These are phyloP conservation scores for Nannizzia gypsea DNA, from an alignment of 2,329 filamentous ascomycete genomes.

Conservation along the genomic window DNA sequence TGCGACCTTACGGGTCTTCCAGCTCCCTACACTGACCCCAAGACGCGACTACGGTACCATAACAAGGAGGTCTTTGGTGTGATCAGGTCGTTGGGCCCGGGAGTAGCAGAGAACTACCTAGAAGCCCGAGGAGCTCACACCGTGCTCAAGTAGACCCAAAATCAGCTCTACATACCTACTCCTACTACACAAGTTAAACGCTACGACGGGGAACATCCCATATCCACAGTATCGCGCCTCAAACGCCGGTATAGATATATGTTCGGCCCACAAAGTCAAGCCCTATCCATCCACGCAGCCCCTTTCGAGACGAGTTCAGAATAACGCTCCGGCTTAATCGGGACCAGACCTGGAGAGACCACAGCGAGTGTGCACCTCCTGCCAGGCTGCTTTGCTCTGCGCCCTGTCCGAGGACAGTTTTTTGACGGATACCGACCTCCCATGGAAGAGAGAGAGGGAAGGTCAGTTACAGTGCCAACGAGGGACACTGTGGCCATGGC, in stretches of 20 bases:
- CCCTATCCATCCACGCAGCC: constrained; percentile 71
- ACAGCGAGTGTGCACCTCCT: constrained; percentile 7
- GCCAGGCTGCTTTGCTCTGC: constrained; percentile 52
- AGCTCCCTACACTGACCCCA: constrained; percentile 88
- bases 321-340: constrained; percentile 99
- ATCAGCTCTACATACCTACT: too few relatives aligned
- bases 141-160: constrained; percentile 60
- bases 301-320: constrained; percentile 73
- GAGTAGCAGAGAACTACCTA: constrained; percentile 74
- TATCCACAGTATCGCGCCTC: background rate
- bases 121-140: constrained; percentile 87
- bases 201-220: background rate
- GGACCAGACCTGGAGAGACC: constrained; percentile 45
- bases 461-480: constrained; percentile 47
- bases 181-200: too few relatives aligned
- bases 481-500: constrained; percentile 45
- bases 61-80: constrained; percentile 83
- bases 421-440: constrained; percentile 56
- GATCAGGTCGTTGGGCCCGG: constrained; percentile 68
- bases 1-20: constrained; percentile 91
- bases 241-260: constrained; percentile 28
- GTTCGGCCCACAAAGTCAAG: constrained; percentile 94
- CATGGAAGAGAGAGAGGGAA: constrained; percentile 42
- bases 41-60: constrained; percentile 85
- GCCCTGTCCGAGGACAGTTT: constrained; percentile 42